Evolutionary conservation across 2,329 filamentous ascomycete genomes (phyloP).

Genomic region (Ophiostoma australiae): DNA sequence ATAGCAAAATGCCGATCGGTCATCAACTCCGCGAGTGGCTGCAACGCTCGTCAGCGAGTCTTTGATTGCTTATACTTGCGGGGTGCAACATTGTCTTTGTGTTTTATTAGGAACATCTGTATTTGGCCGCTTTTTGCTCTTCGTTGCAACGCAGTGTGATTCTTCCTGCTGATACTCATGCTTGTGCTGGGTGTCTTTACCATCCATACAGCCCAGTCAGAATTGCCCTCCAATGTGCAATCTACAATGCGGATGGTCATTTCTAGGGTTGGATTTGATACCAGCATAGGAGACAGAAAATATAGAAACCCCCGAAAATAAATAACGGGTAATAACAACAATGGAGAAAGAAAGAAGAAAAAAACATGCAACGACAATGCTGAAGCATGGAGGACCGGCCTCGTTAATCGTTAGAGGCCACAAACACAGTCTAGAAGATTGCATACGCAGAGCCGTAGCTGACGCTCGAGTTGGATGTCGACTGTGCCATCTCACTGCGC

Average conservation of each 20-base stretch:
- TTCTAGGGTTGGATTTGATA: background rate
- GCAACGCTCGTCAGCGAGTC: background rate
- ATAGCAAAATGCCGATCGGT: constrained; percentile 12
- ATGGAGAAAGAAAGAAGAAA: background rate
- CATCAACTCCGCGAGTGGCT: background rate
- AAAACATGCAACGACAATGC: background rate
- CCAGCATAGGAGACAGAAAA: background rate
- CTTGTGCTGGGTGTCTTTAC: background rate
- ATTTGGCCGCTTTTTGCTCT: too few species aligned
- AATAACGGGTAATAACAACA: background rate
- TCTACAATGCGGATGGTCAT: background rate
- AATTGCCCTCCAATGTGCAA: background rate
- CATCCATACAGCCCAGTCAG: background rate
- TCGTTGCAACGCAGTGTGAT: background rate
- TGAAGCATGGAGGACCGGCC: background rate
- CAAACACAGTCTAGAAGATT: constrained; percentile 46
- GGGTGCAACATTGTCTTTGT: background rate
- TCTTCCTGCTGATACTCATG: background rate
- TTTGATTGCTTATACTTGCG: background rate
- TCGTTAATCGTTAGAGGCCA: background rate
- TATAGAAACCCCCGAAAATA: background rate
- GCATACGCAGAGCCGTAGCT: constrained; percentile 95
- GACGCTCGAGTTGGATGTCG: constrained; percentile 72
- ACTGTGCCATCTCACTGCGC: constrained; percentile 69
- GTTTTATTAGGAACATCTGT: background rate